These are phyloP conservation scores for Penicillium sp. DNA, from an alignment of 2,329 filamentous ascomycete species.

Conservation along the genomic window DNA sequence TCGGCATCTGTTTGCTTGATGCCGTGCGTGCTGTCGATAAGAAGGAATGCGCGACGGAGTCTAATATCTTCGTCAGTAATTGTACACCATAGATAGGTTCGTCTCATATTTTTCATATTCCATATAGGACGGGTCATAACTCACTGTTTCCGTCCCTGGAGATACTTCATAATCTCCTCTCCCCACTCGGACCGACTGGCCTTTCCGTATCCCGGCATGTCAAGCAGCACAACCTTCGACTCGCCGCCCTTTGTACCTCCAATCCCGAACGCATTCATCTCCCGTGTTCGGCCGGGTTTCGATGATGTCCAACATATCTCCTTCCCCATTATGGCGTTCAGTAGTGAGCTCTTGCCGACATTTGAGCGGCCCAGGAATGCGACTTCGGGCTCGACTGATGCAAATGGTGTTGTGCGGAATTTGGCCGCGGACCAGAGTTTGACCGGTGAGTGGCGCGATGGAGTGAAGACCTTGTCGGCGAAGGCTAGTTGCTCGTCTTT, in stretches of 20 bases:
- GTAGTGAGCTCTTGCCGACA: slow-evolving; percentile 64
- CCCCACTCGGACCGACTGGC: slow-evolving; percentile 63
- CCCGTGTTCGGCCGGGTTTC: slow-evolving; percentile 59
- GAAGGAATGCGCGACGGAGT: slow-evolving; percentile 60
- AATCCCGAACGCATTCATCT: slow-evolving; percentile 65
- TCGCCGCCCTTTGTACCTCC: slow-evolving; percentile 47
- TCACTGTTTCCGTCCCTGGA: slow-evolving; percentile 59
- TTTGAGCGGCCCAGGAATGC: slow-evolving; percentile 68
- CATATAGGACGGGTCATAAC: slow-evolving; percentile 13
- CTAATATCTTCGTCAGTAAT: slow-evolving; percentile 22
- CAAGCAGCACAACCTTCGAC: slow-evolving; percentile 57
- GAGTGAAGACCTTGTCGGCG: slow-evolving; percentile 46
- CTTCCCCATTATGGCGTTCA: slow-evolving; percentile 61
- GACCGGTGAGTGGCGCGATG: slow-evolving; percentile 46
- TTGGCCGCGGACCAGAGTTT: slow-evolving; percentile 59
- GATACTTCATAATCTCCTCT: slow-evolving; percentile 65
- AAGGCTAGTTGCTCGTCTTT: slow-evolving; percentile 42
- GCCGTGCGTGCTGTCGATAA: slow-evolving; percentile 63
- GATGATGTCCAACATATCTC: slow-evolving; percentile 55
- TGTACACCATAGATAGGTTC: background rate
- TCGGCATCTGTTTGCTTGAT: slow-evolving; percentile 59
- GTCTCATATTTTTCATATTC: background rate
- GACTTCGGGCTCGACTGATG: slow-evolving; percentile 56
- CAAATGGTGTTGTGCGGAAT: slow-evolving; percentile 58
- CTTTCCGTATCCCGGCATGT: slow-evolving; percentile 70